Evolutionary conservation across 2,329 filamentous ascomycete species (phyloP).

Genomic region (Trichoderma brevicompactum): DNA sequence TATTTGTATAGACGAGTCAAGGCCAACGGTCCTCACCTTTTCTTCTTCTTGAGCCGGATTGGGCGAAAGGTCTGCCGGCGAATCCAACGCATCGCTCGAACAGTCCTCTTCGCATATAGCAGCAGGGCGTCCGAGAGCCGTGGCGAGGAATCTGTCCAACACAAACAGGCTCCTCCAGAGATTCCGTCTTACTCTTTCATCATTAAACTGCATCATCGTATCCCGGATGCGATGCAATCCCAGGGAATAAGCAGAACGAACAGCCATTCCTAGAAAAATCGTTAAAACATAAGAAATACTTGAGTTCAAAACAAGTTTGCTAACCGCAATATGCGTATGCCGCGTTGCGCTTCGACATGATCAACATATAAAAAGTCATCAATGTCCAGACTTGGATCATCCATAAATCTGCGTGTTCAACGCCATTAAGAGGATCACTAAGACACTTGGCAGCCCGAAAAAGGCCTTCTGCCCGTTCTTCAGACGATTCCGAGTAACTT

Average conservation of each 20-base stretch:
- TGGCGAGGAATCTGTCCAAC: constrained; percentile 66
- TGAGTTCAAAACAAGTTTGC: constrained; percentile 25
- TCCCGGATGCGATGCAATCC: constrained; percentile 64
- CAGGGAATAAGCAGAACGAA: constrained; percentile 64
- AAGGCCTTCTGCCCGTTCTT: constrained; percentile 64
- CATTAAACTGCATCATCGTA: constrained; percentile 57
- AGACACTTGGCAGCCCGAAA: constrained; percentile 63
- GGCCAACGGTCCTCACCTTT: constrained; percentile 36
- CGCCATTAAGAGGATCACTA: constrained; percentile 49
- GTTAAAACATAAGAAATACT: background rate
- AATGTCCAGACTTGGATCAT: constrained; percentile 66
- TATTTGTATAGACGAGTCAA: constrained; percentile 61
- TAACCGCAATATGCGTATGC: constrained; percentile 65
- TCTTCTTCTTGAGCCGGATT: constrained; percentile 20
- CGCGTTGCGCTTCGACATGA: constrained; percentile 64
- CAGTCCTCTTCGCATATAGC: constrained; percentile 67
- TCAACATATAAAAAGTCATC: constrained; percentile 67
- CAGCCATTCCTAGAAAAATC: constrained; percentile 60
- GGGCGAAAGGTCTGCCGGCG: background rate
- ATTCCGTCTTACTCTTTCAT: constrained; percentile 52
- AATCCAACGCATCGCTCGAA: constrained; percentile 52
- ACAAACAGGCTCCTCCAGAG: constrained; percentile 69
- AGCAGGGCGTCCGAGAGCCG: constrained; percentile 64
- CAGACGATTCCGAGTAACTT: constrained; percentile 52
- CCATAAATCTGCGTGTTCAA: constrained; percentile 68